These are phyloP conservation scores for Neurospora sp. DNA, from an alignment of 495 filamentous ascomycete species.

Conservation along the genomic window DNA sequence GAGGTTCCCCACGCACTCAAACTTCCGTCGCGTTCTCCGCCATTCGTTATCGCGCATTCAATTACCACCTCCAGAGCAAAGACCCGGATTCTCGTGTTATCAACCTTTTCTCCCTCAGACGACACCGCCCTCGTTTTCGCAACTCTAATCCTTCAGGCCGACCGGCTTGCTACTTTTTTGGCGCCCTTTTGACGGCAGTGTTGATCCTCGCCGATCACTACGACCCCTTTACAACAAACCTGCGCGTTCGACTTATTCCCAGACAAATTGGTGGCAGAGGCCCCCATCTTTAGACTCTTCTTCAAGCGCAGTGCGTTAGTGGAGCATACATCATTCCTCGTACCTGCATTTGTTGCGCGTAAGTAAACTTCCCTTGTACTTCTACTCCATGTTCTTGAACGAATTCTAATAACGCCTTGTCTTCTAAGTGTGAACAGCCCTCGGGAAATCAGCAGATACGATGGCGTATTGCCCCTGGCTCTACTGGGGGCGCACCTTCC, in stretches of 20 bases:
- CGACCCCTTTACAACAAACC: too few relatives aligned
- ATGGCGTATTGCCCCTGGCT: not conserved
- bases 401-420: fast-evolving
- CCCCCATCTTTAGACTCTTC: not conserved
- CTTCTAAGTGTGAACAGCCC: not conserved
- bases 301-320: not conserved
- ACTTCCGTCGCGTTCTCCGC: not conserved
- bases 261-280: not conserved
- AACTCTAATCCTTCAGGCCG: not conserved
- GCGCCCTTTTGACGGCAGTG: not conserved
- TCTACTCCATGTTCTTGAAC: not conserved
- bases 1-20: not conserved
- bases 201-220: too few relatives aligned
- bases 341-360: not conserved
- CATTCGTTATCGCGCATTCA: not conserved
- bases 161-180: not conserved
- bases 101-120: not conserved
- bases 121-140: not conserved
- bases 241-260: too few relatives aligned
- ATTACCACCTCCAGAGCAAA: not conserved
- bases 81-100: not conserved
- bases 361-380: not conserved
- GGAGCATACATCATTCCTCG: not conserved
- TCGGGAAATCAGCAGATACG: not conserved
- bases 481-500: not conserved